Conservation (phyloP, 441 rosid genomes). For the Populus hybrid region DNA sequence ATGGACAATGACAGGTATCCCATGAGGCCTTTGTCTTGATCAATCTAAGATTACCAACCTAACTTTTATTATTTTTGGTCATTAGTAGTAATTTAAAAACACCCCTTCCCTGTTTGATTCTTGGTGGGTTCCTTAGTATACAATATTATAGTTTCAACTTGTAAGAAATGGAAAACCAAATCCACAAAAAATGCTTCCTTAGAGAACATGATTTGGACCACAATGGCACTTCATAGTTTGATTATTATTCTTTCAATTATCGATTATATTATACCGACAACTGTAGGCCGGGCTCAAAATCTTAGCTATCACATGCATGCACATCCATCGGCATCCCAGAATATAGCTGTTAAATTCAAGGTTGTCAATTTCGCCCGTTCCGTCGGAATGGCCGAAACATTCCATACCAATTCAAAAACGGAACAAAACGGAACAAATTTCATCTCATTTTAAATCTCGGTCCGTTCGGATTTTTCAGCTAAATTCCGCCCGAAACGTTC, state of each 20-base stretch:
- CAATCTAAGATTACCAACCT: conserved; percentile 10
- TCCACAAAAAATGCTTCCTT: background rate
- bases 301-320: background rate
- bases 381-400: too few relatives aligned
- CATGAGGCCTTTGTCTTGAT: conserved; percentile 4
- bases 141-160: conserved; percentile 8
- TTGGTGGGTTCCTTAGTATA: background rate
- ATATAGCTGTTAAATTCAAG: background rate
- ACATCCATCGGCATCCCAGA: background rate
- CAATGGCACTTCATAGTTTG: conserved; percentile 10
- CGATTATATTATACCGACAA: background rate
- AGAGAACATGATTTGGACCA: conserved; percentile 9
- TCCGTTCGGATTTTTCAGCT: too few relatives aligned
- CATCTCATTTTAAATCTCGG: too few relatives aligned
- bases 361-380: too few relatives aligned
- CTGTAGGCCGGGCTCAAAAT: background rate
- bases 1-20: conserved; percentile 16
- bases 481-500: too few relatives aligned
- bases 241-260: background rate
- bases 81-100: background rate
- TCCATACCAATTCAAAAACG: too few relatives aligned
- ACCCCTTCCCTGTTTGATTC: background rate
- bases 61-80: background rate
- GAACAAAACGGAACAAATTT: too few relatives aligned
- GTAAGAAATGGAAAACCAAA: conserved; percentile 11